A percentile compares a stretch with the other conserved stretches of the same genome.
phyloP scores from a whole-genome alignment of 257 asterid species.

The Perilla frutescens region DNA sequence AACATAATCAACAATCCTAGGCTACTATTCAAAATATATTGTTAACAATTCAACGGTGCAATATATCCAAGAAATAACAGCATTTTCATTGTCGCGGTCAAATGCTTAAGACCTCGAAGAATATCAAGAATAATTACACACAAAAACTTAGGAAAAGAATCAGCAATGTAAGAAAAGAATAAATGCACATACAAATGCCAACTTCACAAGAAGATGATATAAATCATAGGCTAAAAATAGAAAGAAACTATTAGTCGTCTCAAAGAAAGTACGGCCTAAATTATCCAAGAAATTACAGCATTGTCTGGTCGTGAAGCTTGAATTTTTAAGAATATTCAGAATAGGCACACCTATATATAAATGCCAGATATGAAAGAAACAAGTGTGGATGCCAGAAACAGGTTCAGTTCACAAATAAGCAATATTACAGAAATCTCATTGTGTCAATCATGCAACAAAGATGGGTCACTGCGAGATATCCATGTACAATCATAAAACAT shows the following conservation, averaged over 20 bases:
- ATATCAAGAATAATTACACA: too few species aligned
- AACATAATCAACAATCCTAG: slow-evolving; percentile 26
- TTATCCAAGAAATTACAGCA: not conserved
- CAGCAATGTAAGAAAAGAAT: not conserved
- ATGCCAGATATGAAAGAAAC: slow-evolving; percentile 7
- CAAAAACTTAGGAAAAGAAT: too few species aligned
- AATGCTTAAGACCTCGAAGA: too few species aligned
- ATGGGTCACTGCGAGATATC: not conserved
- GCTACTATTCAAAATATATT: not conserved
- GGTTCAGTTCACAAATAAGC: not conserved
- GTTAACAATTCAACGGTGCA: slow-evolving; percentile 1
- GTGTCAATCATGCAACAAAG: slow-evolving; percentile 10
- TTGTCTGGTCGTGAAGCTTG: not conserved
- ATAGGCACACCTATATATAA: not conserved
- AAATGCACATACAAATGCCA: not conserved
- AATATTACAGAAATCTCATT: not conserved
- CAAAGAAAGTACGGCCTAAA: not conserved
- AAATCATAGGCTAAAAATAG: not conserved
- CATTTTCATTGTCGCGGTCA: slow-evolving; percentile 13
- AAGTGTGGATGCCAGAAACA: too few species aligned
- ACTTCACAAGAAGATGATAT: not conserved
- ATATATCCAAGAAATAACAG: slow-evolving; percentile 19
- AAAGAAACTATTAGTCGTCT: not conserved
- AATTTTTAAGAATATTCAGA: not conserved
- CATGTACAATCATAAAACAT: not conserved